These are phyloP conservation scores for Trypanosoma avium DNA, from an alignment of 208 protist genomes.

Conservation along the genomic window DNA sequence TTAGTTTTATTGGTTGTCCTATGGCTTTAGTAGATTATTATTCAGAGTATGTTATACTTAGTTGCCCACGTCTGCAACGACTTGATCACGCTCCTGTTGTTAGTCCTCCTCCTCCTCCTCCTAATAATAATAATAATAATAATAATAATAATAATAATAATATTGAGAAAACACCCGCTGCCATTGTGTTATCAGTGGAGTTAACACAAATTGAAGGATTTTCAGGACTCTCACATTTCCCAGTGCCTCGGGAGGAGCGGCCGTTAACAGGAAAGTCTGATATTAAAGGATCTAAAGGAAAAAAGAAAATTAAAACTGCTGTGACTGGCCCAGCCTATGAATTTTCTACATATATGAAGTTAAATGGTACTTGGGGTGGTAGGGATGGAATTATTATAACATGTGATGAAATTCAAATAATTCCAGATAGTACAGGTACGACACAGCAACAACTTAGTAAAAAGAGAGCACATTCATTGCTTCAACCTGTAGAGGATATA, in stretches of 20 bases:
- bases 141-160: background rate
- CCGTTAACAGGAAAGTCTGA: background rate
- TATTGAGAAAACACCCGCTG: background rate
- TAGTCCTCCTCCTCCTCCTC: background rate
- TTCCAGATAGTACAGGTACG: background rate
- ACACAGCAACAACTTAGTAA: background rate
- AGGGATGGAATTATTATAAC: background rate
- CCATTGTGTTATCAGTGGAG: constrained; percentile 39
- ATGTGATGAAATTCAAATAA: constrained; percentile 11
- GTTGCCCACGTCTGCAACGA: constrained; percentile 49
- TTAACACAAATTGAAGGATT: constrained; percentile 48
- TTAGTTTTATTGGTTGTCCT: constrained; percentile 69
- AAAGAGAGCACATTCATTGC: background rate
- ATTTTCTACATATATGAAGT: constrained; percentile 21
- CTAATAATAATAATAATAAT: background rate
- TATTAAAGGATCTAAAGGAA: constrained; percentile 2
- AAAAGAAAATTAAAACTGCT: constrained; percentile 28
- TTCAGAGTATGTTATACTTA: constrained; percentile 33
- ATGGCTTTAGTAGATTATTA: constrained; percentile 68
- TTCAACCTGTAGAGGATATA: constrained; percentile 24
- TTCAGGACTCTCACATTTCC: constrained; percentile 23
- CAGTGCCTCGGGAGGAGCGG: constrained; percentile 20
- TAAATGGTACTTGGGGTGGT: constrained; percentile 38
- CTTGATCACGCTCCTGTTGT: constrained; percentile 48
- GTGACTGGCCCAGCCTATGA: constrained; percentile 34